Evolutionary conservation across 1,284 basidiomycete species (phyloP), one percentile per base, ranked within the genome.

Genomic region (Baeospora myosura): DNA sequence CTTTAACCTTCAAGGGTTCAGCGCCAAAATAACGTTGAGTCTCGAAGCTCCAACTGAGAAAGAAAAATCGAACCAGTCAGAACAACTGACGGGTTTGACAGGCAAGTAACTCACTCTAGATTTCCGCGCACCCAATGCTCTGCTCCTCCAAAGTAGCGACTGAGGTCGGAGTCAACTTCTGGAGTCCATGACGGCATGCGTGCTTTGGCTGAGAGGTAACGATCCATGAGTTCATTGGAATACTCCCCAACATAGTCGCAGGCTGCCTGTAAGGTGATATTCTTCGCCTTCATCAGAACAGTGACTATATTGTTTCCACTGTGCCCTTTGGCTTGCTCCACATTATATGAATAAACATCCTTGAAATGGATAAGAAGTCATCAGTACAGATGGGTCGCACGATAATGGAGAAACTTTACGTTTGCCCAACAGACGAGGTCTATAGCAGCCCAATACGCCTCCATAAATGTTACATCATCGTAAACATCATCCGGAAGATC

Each of bases 341-440:
- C 76, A 56, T 81, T 76, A 59, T 83, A 85, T 5, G 79, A 83
- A 52, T 82, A 83, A 10, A 83, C 62, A 42, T 84, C 81, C 81
- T 82, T 35, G 4, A 41, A 38, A 29, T 26, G 42, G 29, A 14
- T 31, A 38, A 42, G 6, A 32, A 24, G 8, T 41, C 47, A 25
- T 22, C 11, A 11, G 23, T 18, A 21, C 14, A 33, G 24, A 22
- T 26, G n/a, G 21, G 28, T 4, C 1, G 14, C 26, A 23, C 34
- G 16, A 61, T n/a, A n/a, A n/a, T n/a, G n/a, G n/a, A n/a, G n/a
- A n/a, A n/a, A n/a, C n/a, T 72, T 61, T 50, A 81, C 81, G 53
- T 85, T 84, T 18, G 78, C 64, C 76, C 77, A 81, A 57, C 75
- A 78, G 41, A 83, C 73, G 54, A 79, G 69, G 53, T 84, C 81